phyloP scores from a whole-genome alignment of 441 rosid genomes.

The Metrosideros polymorpha region DNA sequence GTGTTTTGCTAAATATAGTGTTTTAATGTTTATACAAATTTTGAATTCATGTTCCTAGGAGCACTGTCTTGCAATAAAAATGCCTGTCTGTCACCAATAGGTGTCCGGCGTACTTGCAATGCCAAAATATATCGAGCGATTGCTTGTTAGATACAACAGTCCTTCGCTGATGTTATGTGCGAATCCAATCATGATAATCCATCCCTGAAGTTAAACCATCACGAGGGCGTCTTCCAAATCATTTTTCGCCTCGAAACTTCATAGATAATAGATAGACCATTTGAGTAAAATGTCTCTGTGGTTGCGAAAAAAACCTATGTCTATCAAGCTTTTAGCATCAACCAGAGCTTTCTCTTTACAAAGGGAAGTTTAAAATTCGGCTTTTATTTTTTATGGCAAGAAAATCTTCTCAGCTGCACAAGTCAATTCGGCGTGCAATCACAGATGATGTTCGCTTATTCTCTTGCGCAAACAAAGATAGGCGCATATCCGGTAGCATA shows the following conservation, averaged over 20 bases:
- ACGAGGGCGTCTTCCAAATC: neutral
- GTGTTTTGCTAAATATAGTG: neutral
- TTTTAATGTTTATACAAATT: neutral
- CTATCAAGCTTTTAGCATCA: neutral
- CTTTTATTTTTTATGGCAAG: neutral
- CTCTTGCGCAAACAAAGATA: constrained; percentile 67
- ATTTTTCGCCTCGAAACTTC: neutral
- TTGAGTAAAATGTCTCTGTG: neutral
- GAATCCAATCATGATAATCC: neutral
- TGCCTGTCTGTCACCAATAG: neutral
- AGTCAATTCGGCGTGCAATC: constrained; percentile 1
- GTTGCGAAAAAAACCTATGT: neutral
- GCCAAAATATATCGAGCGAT: neutral
- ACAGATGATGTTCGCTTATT: constrained; percentile 52
- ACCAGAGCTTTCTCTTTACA: neutral
- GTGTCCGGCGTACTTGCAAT: neutral
- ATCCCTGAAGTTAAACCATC: neutral
- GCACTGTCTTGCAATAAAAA: neutral
- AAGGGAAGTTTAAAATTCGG: neutral
- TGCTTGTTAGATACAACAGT: no score
- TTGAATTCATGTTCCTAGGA: neutral
- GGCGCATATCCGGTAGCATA: constrained; percentile 55
- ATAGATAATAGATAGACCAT: neutral
- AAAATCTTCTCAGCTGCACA: neutral
- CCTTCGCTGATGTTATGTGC: no score